Base-by-base conservation (phyloP, 352 stramenopile genomes). In the Phytophthora pseudosyringae region DNA sequence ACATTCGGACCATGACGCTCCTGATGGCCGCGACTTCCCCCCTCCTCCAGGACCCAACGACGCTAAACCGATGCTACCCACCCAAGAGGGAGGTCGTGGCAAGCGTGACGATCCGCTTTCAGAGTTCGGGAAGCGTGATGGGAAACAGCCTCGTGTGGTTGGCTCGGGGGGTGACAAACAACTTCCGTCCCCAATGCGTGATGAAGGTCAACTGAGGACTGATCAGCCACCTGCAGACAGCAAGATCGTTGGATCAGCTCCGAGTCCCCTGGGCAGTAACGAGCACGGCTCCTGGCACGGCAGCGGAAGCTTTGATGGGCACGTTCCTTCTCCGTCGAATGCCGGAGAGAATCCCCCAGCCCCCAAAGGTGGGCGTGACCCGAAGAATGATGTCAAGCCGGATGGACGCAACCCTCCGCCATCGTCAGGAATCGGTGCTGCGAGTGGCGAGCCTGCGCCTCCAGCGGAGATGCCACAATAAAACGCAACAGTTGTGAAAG, bases 301-400 rank as follows among this genome's bases (percentile, higher is more conserved):
- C 6, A 57, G 13, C 13, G 46, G n/a, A 36, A 64, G 46, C 21
- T 45, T 56, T 13, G 13, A 56, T 18, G 32, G 48, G 0, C 33
- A 44, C 15, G 44, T 56, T 13, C 16, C 48, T 21, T 2, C 21
- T 21, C 2, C 21, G 29, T 8, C 48, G 21, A 25, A 56, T 44
- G 33, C 47, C 28, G 48, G 33, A 16, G 13, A 11, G 18, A 47
- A 15, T 10, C 44, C 16, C 18, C 45, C 26, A 32, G n/a, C n/a
- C 18, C 18, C 18, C 8, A n/a, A 16, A 31, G 41, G 21, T 16
- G 7, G 18, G 3, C 41, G 8, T n/a, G 21, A 7, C 26, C 3
- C 25, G 1, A 50, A 39, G 28, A 21, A 21, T 21, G 21, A 2
- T 21, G 21, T 1, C 21, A 21, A 21, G 13, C 41, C 25, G 21